Base-by-base conservation (phyloP, 2,329 filamentous ascomycete genomes). In the Talaromyces sp. region DNA sequence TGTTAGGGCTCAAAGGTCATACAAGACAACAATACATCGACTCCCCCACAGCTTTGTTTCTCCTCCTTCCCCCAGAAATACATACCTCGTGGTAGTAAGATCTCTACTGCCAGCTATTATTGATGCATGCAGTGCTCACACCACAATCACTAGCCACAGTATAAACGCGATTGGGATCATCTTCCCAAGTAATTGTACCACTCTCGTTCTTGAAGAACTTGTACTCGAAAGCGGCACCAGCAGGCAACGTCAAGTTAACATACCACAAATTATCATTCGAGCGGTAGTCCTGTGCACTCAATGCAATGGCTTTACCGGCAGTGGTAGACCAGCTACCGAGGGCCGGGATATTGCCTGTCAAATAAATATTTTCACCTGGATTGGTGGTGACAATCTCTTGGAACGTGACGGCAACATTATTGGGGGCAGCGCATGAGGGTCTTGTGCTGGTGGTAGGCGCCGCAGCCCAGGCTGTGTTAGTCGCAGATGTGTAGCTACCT, bases 171-270 rank as follows among this genome's bases (percentile, higher is more conserved):
- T 79, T 77, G 4, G 76, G 73, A 62, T 87, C 86, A 51, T 74
- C 76, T 74, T 91, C 87, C 87, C 87, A 90, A 2, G 72, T 77
- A 8, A 87, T 72, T 0, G 73, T 74, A 0, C 84, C 82, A 63
- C 81, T 79, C 1, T 71, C 76, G 40, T 86, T 79, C 52, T 82
- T 81, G 64, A 90, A 81, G 67, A 84, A 91, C 75, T 90, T 89
- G 70, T 89, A 90, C 73, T 84, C 66, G 43, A 90, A 75, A 2
- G 70, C 73, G 50, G 77, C 76, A 2, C 86, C 86, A 0, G 83
- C 77, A 0, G 77, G 71, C 15, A 91, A 70, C 1, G 73, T 75
- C 28, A 89, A 67, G 0, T 80, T 81, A 0, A 71, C 78, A 46
- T 74, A 78, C 88, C 88, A 91, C 5, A 88, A 63, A 0, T 82